These are phyloP conservation scores for Cymbidium sinense DNA, from an alignment of 106 monocot species.

Conservation along the genomic window DNA sequence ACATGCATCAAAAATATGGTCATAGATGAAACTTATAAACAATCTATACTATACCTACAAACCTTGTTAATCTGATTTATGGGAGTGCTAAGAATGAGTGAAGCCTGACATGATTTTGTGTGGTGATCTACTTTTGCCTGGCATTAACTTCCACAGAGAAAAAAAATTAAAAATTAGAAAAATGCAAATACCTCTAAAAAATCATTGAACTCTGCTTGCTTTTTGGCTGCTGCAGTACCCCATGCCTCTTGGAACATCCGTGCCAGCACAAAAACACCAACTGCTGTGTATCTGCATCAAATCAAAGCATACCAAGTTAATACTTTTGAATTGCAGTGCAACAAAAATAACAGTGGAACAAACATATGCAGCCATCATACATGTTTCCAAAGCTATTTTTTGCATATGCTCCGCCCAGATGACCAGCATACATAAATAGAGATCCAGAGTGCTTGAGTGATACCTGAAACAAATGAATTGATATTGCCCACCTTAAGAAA, in stretches of 20 bases:
- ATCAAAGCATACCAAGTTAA: slow-evolving; percentile 9
- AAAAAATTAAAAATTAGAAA: not conserved
- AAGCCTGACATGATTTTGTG: not conserved
- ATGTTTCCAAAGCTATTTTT: slow-evolving; percentile 98
- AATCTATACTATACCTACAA: not conserved
- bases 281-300: slow-evolving; percentile 83
- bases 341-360: slow-evolving; percentile 4
- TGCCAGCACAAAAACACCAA: slow-evolving; percentile 96
- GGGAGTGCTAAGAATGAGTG: not conserved
- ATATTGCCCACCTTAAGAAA: not conserved
- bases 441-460: slow-evolving; percentile 98
- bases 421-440: slow-evolving; percentile 99
- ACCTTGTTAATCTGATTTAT: not conserved
- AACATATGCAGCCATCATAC: slow-evolving; percentile 25
- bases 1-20: not conserved
- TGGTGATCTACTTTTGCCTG: not conserved
- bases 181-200: slow-evolving; percentile 72
- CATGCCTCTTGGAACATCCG: slow-evolving; percentile 82
- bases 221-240: slow-evolving; percentile 62
- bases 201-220: slow-evolving; percentile 81
- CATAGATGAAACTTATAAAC: not conserved
- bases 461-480: slow-evolving; percentile 39
- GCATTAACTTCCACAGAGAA: not conserved
- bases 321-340: slow-evolving; percentile 2
- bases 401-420: slow-evolving; percentile 97